These are phyloP conservation scores for Drechslera avenae DNA, from an alignment of 2,329 filamentous ascomycete genomes.

Conservation along the genomic window DNA sequence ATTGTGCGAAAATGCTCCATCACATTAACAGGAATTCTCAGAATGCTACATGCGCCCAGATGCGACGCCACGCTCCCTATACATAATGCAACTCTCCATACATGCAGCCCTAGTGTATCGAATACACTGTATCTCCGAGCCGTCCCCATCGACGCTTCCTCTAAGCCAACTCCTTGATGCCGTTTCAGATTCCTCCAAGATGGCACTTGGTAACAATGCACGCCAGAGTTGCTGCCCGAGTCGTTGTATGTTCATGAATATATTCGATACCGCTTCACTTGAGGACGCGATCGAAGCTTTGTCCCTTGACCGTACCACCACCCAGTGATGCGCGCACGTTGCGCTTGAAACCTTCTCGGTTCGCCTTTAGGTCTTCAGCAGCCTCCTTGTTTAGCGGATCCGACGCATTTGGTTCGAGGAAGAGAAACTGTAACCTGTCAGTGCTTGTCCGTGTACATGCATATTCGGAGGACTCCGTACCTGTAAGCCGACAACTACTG, in stretches of 20 bases:
- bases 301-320: constrained; percentile 75
- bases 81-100: constrained; percentile 24
- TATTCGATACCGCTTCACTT: constrained; percentile 55
- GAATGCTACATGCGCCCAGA: constrained; percentile 19
- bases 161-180: neutral
- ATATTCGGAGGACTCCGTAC: constrained; percentile 52
- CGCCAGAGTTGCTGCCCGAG: neutral
- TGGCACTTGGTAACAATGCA: neutral
- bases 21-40: constrained; percentile 11
- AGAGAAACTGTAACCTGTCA: constrained; percentile 72
- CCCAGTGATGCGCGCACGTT: constrained; percentile 86
- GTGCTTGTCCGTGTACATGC: neutral
- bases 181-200: neutral
- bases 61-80: constrained; percentile 36
- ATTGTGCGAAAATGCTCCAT: neutral
- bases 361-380: constrained; percentile 85
- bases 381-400: constrained; percentile 99
- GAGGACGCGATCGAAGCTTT: constrained; percentile 77
- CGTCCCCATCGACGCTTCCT: neutral
- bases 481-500: constrained; percentile 92
- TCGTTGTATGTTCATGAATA: neutral
- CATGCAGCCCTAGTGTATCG: constrained; percentile 31
- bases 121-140: constrained; percentile 1
- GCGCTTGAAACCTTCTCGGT: constrained; percentile 86
- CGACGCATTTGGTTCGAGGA: constrained; percentile 94